These are phyloP conservation scores for Fusarium zealandicum DNA, from an alignment of 2,329 filamentous ascomycete genomes.

Conservation along the genomic window DNA sequence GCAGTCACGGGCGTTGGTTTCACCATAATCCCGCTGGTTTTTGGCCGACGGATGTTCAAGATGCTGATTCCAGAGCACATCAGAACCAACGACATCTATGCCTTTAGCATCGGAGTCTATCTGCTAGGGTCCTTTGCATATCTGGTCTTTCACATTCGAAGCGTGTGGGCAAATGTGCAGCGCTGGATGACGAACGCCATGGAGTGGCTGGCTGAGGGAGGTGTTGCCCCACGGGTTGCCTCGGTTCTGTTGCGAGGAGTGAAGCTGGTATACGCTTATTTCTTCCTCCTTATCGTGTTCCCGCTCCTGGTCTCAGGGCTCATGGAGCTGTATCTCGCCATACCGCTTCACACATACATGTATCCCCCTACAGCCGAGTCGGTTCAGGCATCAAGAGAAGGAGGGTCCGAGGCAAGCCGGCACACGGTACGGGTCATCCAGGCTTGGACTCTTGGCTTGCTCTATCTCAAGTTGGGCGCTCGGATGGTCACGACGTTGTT, in stretches of 20 bases:
- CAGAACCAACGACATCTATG: slow-evolving; percentile 92
- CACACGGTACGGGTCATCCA: slow-evolving; percentile 89
- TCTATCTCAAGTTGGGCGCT: slow-evolving; percentile 84
- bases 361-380: slow-evolving; percentile 49
- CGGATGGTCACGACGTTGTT: slow-evolving; percentile 73
- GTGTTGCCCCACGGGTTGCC: slow-evolving; percentile 37
- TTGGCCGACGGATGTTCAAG: slow-evolving; percentile 82
- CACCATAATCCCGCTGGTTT: slow-evolving; percentile 84
- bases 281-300: slow-evolving; percentile 77
- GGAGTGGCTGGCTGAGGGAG: slow-evolving; percentile 33
- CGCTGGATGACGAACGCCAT: slow-evolving; percentile 41
- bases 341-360: slow-evolving; percentile 85
- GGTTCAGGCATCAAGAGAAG: slow-evolving; percentile 39
- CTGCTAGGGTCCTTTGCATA: slow-evolving; percentile 75
- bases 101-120: slow-evolving; percentile 90
- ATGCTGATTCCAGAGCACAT: slow-evolving; percentile 73
- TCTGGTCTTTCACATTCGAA: slow-evolving; percentile 59
- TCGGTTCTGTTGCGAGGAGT: slow-evolving; percentile 44
- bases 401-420: slow-evolving; percentile 40
- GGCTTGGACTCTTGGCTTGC: slow-evolving; percentile 89
- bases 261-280: slow-evolving; percentile 76
- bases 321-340: slow-evolving; percentile 86
- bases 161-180: slow-evolving; percentile 46
- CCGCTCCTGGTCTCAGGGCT: slow-evolving; percentile 81
- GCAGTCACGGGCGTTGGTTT: slow-evolving; percentile 84